Evolutionary conservation across 2,329 filamentous ascomycete genomes (phyloP).

Genomic region (Fusarium sp.): DNA sequence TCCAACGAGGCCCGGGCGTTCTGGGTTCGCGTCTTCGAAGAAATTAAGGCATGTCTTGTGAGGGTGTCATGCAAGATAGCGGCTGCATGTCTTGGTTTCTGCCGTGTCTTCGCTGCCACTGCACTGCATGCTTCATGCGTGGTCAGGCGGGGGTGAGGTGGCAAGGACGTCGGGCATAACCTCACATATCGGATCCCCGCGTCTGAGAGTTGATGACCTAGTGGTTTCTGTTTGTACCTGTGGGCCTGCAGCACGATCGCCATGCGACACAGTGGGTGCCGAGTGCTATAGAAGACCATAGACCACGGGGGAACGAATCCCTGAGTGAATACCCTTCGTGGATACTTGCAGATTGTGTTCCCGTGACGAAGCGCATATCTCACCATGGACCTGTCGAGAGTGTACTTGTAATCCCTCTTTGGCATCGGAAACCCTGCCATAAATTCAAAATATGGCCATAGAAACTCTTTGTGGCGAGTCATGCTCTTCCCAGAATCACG

Average conservation of each 20-base stretch:
- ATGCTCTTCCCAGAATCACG: conserved; percentile 3
- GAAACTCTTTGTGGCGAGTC: background rate
- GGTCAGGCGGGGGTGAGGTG: conserved; percentile 4
- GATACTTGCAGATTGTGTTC: background rate
- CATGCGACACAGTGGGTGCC: conserved; percentile 7
- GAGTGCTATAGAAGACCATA: background rate
- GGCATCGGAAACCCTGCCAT: background rate
- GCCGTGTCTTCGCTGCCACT: conserved; percentile 5
- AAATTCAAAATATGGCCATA: background rate
- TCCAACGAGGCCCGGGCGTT: conserved; percentile 12
- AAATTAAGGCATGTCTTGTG: conserved; percentile 1
- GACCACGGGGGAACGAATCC: background rate
- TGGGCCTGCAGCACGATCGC: conserved; percentile 9
- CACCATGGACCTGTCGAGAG: background rate
- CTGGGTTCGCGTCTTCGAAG: conserved; percentile 4
- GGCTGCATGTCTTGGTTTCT: conserved; percentile 17
- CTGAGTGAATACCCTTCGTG: background rate
- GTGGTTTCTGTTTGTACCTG: background rate
- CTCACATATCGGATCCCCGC: conserved; percentile 17
- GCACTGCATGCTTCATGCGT: conserved; percentile 3
- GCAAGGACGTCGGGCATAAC: conserved; percentile 5
- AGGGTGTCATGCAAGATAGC: background rate
- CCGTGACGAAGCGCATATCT: background rate
- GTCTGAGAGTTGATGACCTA: conserved; percentile 8
- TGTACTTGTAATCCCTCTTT: background rate